phyloP scores from a whole-genome alignment of 345 rosid species.

The Pistacia atlantica region DNA sequence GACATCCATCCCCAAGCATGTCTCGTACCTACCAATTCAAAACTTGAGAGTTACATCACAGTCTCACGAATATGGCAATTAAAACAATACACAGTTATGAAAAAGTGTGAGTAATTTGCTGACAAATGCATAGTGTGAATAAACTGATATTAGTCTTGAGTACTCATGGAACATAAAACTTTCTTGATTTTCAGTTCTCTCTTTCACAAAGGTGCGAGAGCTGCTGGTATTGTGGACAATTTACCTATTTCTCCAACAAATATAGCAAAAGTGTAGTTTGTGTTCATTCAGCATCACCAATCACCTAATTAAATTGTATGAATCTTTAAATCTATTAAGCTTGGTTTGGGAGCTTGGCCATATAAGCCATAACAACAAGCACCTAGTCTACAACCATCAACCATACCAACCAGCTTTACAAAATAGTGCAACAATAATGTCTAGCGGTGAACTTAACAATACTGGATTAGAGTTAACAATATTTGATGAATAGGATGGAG shows the following conservation, averaged over 20 bases:
- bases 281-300: background rate
- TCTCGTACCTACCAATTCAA: slow-evolving; percentile 76
- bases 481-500: background rate
- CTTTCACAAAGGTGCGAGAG: background rate
- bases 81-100: background rate
- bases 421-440: background rate
- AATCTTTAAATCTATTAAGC: background rate
- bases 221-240: background rate
- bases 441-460: background rate
- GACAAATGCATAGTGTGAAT: background rate
- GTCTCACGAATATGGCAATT: background rate
- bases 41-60: slow-evolving; percentile 25
- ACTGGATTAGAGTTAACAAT: background rate
- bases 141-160: background rate
- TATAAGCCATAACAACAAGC: background rate
- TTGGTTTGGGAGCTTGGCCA: background rate
- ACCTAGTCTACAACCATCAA: background rate
- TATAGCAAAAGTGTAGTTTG: background rate
- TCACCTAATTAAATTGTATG: background rate
- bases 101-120: background rate
- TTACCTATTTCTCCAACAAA: background rate
- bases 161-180: background rate
- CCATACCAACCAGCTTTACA: background rate
- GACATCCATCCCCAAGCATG: slow-evolving; percentile 97
- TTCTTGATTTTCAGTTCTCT: background rate